Conservation (phyloP, 148 eudicot genomes). For the Camellia sinensis region DNA sequence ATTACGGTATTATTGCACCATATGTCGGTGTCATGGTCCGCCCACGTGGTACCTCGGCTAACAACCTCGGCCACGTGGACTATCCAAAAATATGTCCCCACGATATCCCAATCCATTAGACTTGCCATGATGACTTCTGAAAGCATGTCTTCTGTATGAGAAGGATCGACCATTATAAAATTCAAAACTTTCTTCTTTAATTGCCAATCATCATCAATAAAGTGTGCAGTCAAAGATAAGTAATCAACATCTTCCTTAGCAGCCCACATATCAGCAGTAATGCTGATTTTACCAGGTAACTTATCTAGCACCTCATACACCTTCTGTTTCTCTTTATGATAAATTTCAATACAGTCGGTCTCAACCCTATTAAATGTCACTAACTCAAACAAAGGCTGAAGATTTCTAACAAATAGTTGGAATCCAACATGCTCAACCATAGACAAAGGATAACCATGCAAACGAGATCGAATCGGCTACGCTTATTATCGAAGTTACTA, state of each 20-base stretch:
- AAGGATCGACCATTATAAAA: slow-evolving; percentile 49
- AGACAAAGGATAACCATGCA: slow-evolving; percentile 50
- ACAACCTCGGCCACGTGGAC: no score
- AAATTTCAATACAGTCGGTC: slow-evolving; percentile 52
- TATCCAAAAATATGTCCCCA: no score
- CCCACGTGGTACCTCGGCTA: no score
- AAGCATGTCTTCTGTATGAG: slow-evolving; percentile 38
- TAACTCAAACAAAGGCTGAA: slow-evolving; percentile 52
- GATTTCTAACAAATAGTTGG: slow-evolving; percentile 44
- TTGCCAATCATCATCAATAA: slow-evolving; percentile 70
- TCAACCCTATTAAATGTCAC: slow-evolving; percentile 33
- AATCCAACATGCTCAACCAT: slow-evolving; percentile 55
- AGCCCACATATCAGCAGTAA: slow-evolving; percentile 62
- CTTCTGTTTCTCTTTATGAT: slow-evolving; percentile 65
- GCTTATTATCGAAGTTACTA: slow-evolving; percentile 34
- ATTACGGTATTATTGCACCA: no score
- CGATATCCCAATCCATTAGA: slow-evolving; percentile 70
- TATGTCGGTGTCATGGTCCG: no score
- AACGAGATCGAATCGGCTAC: slow-evolving; percentile 41
- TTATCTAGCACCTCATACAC: slow-evolving; percentile 67
- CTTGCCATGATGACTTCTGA: slow-evolving; percentile 40
- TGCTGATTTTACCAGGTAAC: slow-evolving; percentile 71
- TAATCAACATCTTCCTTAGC: slow-evolving; percentile 61
- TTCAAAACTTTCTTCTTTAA: slow-evolving; percentile 59
- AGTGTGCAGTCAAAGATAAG: slow-evolving; percentile 69